Evolutionary conservation across 2,329 filamentous ascomycete species (phyloP).

Genomic region (Exophiala aquamarina): DNA sequence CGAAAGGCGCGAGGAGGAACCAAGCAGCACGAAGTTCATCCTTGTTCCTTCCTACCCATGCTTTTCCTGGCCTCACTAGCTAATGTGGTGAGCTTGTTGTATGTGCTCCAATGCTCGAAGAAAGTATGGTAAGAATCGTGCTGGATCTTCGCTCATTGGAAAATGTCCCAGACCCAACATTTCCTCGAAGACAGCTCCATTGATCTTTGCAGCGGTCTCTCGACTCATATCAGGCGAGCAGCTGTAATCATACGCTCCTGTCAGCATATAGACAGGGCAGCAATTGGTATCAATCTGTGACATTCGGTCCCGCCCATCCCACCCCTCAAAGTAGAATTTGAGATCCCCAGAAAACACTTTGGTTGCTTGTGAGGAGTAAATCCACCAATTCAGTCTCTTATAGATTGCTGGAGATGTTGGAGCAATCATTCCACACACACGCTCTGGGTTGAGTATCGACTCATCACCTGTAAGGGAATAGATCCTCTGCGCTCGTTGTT

Average conservation of each 20-base stretch:
- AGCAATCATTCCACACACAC: constrained; percentile 41
- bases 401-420: constrained; percentile 46
- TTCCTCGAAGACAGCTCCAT: constrained; percentile 20
- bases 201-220: constrained; percentile 21
- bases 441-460: constrained; percentile 17
- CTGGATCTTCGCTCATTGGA: constrained; percentile 23
- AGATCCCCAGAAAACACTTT: constrained; percentile 53
- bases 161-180: constrained; percentile 26
- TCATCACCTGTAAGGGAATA: constrained; percentile 18
- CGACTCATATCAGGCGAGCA: constrained; percentile 18
- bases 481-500: constrained; percentile 13
- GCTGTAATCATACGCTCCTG: constrained; percentile 34
- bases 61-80: no score
- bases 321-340: constrained; percentile 53
- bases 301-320: constrained; percentile 47
- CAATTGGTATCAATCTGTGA: constrained; percentile 46
- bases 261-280: constrained; percentile 54
- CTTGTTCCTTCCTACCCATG: no score
- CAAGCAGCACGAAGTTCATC: no score
- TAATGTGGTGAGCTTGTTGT: not conserved
- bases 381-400: constrained; percentile 51
- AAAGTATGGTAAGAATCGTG: constrained; percentile 21
- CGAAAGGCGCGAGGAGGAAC: no score
- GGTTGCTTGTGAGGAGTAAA: constrained; percentile 50
- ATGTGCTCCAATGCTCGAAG: constrained; percentile 19